Conservation (phyloP, 2,329 filamentous ascomycete genomes). For the Aspergillus flavus region DNA sequence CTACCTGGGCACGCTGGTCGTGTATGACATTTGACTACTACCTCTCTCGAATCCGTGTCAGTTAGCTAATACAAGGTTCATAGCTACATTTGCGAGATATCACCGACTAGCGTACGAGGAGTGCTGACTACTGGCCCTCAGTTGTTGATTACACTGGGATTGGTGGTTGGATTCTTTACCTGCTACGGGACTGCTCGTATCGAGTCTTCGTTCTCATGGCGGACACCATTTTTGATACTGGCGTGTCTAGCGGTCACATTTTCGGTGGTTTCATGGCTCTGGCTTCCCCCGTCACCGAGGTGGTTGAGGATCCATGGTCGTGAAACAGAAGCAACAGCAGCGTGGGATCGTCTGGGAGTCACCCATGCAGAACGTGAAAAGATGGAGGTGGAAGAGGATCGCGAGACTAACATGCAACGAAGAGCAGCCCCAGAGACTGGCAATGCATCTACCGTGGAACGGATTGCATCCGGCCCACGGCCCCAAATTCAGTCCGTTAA, state of each 20-base stretch:
- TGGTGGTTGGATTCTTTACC: slow-evolving; percentile 61
- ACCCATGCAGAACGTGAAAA: slow-evolving; percentile 52
- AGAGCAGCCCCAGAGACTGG: slow-evolving; percentile 6
- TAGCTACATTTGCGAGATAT: slow-evolving; percentile 61
- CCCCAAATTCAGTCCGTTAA: slow-evolving; percentile 13
- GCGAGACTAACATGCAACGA: slow-evolving; percentile 15
- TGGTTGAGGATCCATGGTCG: slow-evolving; percentile 58
- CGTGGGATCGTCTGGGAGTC: slow-evolving; percentile 49
- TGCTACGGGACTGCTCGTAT: slow-evolving; percentile 59
- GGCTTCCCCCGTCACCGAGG: slow-evolving; percentile 59
- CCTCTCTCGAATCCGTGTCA: slow-evolving; percentile 30
- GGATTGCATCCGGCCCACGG: neutral
- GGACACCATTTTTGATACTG: slow-evolving; percentile 58
- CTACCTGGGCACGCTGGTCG: slow-evolving; percentile 58
- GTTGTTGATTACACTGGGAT: slow-evolving; percentile 53
- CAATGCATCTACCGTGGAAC: slow-evolving; percentile 6
- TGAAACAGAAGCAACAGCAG: slow-evolving; percentile 48
- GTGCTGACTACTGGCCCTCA: slow-evolving; percentile 57
- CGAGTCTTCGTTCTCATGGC: slow-evolving; percentile 56
- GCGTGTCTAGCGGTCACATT: slow-evolving; percentile 46
- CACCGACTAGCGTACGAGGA: slow-evolving; percentile 55
- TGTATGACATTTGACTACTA: slow-evolving; percentile 34
- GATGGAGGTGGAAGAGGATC: slow-evolving; percentile 42
- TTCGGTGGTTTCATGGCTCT: slow-evolving; percentile 39
- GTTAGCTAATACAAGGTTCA: slow-evolving; percentile 27